Base-by-base conservation (phyloP, 257 asterid genomes). In the Pogostemon cablin region DNA sequence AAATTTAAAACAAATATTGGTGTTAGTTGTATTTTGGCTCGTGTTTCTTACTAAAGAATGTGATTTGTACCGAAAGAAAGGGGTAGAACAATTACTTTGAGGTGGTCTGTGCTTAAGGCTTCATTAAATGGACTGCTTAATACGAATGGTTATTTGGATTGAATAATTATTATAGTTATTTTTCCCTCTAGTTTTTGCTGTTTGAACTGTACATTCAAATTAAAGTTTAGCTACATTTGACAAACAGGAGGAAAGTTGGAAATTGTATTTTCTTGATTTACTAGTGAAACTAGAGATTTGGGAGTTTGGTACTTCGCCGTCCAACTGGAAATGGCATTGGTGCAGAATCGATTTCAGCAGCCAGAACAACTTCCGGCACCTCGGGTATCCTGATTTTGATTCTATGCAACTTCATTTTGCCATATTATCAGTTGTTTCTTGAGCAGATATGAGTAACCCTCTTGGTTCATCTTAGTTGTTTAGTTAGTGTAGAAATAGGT, bases 311-410 rank as follows among this genome's bases (percentile, higher is more conserved):
- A 70, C 63, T 73, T 75, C 42, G 20, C 56, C 7, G 38, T 46
- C 54, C 54, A 59, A 10, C 32, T 62, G 73, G 73, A 58, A 70
- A 86, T 86, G 92, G 89, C 82, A 44, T 62, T 83, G 17, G 79
- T 78, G 82, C 92, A 82, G 79, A 80, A 82, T 55, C 86, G 89
- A 39, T 86, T 86, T 84, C 81, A 78, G 79, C 84, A 69, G 73
- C 85, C 72, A 65, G 87, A 76, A 20, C 89, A 78, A 72, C 83
- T 80, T 37, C 87, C 86, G 34, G 76, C 76, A 50, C 78, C 84
- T 42, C 86, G 85, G 89, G 92, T 85, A 85, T 41, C 50, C 12
- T 75, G 62, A 60, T 69, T 68, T 41, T 68, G 72, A 74, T 53
- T 60, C 7, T 52, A 56, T 62, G 65, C 53, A 64, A 37, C 48